Percentiles rank a stretch among this genome's conserved stretches.
These are phyloP conservation scores for Zasmidium angulare DNA, from an alignment of 2,329 filamentous ascomycete genomes.

Conservation along the genomic window DNA sequence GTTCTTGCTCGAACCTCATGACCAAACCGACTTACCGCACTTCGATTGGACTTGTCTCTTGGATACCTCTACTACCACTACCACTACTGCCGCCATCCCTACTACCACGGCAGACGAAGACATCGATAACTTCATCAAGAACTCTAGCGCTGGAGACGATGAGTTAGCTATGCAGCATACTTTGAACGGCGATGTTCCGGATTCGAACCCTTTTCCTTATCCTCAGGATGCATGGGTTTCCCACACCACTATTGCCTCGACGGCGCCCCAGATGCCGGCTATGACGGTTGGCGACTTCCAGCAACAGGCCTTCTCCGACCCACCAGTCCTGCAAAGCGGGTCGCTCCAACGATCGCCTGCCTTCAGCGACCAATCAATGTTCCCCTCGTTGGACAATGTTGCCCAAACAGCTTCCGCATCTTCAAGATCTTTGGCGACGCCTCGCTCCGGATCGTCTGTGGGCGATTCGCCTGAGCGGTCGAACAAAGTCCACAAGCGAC, in stretches of 20 bases:
- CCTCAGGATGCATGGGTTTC: not conserved
- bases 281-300: not conserved
- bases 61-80: slow-evolving; percentile 4
- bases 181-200: not conserved
- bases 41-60: slow-evolving; percentile 10
- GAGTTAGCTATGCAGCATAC: not conserved
- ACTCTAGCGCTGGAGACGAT: not conserved
- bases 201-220: not conserved
- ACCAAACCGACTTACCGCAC: slow-evolving; percentile 8
- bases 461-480: slow-evolving; percentile 10
- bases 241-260: not conserved
- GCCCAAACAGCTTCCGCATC: not conserved
- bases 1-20: slow-evolving; percentile 2
- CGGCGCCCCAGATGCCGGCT: not conserved
- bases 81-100: not conserved
- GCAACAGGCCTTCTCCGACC: not conserved
- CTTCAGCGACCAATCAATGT: not conserved
- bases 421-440: not conserved
- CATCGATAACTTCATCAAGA: not conserved
- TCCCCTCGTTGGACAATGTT: not conserved
- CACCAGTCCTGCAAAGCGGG: not conserved
- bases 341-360: not conserved
- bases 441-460: not conserved
- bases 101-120: not conserved
- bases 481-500: slow-evolving; percentile 52